Percentiles rank a stretch among this genome's conserved stretches.
Evolutionary conservation across 1,284 basidiomycete genomes (phyloP).

Genomic region (Austropuccinia psidii): DNA sequence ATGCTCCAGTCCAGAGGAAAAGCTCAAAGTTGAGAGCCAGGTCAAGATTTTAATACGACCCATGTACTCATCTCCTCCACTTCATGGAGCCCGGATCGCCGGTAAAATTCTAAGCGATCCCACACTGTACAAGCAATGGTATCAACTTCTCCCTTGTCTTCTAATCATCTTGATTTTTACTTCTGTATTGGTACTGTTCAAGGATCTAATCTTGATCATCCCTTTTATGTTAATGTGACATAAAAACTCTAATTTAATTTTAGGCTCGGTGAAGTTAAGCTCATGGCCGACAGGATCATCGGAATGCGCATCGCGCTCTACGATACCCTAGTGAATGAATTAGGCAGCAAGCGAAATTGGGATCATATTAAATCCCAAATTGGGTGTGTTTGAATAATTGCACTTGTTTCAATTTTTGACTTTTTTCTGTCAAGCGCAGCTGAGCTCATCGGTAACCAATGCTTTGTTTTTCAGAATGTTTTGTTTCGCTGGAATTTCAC

Average conservation of each 20-base stretch:
- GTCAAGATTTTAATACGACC: constrained; percentile 94
- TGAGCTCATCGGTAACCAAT: not conserved
- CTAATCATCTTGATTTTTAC: not conserved
- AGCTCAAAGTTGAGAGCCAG: constrained; percentile 47
- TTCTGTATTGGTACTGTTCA: not conserved
- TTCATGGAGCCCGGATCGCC: constrained; percentile 58
- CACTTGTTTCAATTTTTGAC: constrained; percentile 52
- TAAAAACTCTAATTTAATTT: not conserved
- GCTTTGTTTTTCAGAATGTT: constrained; percentile 9
- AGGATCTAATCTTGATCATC: not conserved
- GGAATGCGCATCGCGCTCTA: constrained; percentile 47
- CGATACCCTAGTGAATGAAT: constrained; percentile 45
- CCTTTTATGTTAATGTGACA: not conserved
- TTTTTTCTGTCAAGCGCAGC: not conserved
- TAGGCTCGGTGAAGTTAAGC: constrained; percentile 47
- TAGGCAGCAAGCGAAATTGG: constrained; percentile 48
- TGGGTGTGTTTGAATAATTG: constrained; percentile 54
- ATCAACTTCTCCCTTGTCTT: not conserved
- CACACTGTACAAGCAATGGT: constrained; percentile 50
- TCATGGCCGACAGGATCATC: constrained; percentile 49
- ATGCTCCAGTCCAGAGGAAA: constrained; percentile 45
- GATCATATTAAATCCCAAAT: constrained; percentile 49
- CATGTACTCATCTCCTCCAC: constrained; percentile 96
- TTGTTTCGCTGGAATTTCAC: constrained; percentile 41
- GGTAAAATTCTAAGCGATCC: constrained; percentile 49